Base-by-base conservation (phyloP, 2,329 filamentous ascomycete species). In the Hymenoscyphus occultus region DNA sequence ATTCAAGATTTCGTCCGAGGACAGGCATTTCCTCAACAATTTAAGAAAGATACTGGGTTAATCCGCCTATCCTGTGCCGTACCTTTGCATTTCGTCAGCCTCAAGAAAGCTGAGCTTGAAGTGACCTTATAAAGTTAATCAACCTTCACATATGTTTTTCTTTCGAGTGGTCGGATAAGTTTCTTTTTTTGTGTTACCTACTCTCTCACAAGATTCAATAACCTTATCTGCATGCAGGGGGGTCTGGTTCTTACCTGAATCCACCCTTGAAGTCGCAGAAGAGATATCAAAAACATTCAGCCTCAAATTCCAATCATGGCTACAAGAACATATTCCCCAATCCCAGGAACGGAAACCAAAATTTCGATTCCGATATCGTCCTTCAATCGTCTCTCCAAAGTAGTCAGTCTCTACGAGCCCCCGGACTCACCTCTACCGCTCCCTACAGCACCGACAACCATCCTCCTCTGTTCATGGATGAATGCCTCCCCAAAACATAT, bases 381-480 rank as follows among this genome's bases (percentile, higher is more conserved):
- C 10, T 73, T 73, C 67, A 69, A 59, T 5, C 63, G 65, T 12
- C 69, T 74, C 56, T 71, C 70, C 19, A 62, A 62, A 16, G 64
- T 61, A 2, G 69, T 72, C 19, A 58, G 59, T 16, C 65, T 72
- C 56, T 72, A 74, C 58, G 57, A 57, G 13, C 70, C 71, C 2
- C 35, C 68, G 22, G 14, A 40, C 32, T 9, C 5, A n/a, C 5
- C 39, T 40, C 54, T 59, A 22, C 31, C 56, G 9, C 35, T 63
- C 14, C 35, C 64, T 10, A 40, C 64, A 32, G n/a, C 62, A 39
- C 72, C 72, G 54, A 71, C 70, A 5, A 80, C 79, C 5, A 76
- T 86, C 56, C 71, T 86, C 57, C 77, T 87, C 65, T 86, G 81
- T 72, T 80, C 83, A 70, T 87, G 84, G 85, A 83, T 84, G 61